A percentile compares a stretch with the other conserved stretches of the same genome.
phyloP scores from a whole-genome alignment of 176 grass and related monocot species.

The Zizania latifolia region DNA sequence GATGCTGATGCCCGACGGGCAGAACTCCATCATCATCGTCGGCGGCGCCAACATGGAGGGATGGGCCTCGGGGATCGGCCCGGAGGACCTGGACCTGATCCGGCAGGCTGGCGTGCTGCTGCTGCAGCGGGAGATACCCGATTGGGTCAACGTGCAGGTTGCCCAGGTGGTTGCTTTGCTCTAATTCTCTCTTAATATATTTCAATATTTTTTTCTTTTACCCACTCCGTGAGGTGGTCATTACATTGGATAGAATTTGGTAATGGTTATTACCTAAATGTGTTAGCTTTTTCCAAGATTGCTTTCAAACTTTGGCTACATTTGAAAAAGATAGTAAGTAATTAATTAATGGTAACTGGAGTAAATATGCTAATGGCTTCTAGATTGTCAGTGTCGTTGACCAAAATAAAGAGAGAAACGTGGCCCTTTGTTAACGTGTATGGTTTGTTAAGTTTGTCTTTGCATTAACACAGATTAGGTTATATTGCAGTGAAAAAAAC shows the following conservation, averaged over 20 bases:
- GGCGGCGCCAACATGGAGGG: conserved; percentile 93
- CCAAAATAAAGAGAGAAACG: no score
- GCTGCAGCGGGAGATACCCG: conserved; percentile 91
- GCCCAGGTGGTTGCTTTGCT: conserved; percentile 68
- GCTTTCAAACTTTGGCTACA: no score
- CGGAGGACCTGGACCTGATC: conserved; percentile 66
- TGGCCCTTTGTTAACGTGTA: no score
- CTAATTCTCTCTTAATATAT: neutral
- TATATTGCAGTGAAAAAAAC: no score
- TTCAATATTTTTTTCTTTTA: neutral
- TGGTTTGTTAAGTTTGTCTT: no score
- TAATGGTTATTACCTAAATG: neutral
- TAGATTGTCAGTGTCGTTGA: no score
- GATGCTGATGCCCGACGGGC: conserved; percentile 84
- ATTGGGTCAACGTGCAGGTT: conserved; percentile 86
- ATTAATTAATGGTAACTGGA: no score
- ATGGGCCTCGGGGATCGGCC: conserved; percentile 49
- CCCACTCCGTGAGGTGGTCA: neutral
- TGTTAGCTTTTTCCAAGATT: neutral
- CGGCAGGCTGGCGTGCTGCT: conserved; percentile 56
- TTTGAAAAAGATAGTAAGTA: no score
- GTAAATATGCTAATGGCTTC: no score
- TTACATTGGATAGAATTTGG: neutral
- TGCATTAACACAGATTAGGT: no score
- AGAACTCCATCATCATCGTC: conserved; percentile 98